Evolutionary conservation across 73 alveolate genomes (phyloP).

Genomic region (Blepharisma japonicum): DNA sequence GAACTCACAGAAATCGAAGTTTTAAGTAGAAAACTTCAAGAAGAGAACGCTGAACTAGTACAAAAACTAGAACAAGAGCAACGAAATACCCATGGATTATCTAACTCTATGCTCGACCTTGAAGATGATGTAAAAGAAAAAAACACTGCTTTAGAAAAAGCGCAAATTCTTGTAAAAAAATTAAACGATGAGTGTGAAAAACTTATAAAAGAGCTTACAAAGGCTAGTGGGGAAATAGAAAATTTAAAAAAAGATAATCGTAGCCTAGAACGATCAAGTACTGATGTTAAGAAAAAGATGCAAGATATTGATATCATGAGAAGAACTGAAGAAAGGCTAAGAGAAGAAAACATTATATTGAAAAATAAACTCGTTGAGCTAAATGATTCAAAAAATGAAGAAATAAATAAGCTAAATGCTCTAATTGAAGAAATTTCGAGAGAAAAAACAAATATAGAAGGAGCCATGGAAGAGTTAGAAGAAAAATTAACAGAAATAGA

Average conservation of each 20-base stretch:
- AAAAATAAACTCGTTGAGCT: background rate
- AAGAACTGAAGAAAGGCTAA: constrained; percentile 37
- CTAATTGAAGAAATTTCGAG: background rate
- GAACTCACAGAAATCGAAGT: no score
- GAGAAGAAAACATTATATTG: background rate
- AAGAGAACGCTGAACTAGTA: no score
- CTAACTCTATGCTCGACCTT: background rate
- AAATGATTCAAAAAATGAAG: background rate
- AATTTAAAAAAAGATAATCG: constrained; percentile 12
- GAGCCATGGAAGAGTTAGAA: constrained; percentile 20
- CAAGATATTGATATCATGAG: constrained; percentile 20
- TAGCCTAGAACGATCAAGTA: background rate
- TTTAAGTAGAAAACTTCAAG: no score
- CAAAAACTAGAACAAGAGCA: no score
- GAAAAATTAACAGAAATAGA: constrained; percentile 27
- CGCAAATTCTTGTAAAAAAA: constrained; percentile 10
- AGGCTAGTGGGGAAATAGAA: background rate
- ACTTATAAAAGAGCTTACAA: constrained; percentile 14
- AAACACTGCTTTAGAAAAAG: constrained; percentile 28
- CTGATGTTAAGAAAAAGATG: background rate
- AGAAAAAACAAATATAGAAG: constrained; percentile 22
- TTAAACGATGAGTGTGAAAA: constrained; percentile 29
- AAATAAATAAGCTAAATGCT: constrained; percentile 5
- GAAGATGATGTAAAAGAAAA: constrained; percentile 8
- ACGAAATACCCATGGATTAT: no score